Percentiles rank a stretch among this genome's conserved stretches.
Evolutionary conservation across 2,329 filamentous ascomycete species (phyloP).

Genomic region (Xylariaceae sp.): DNA sequence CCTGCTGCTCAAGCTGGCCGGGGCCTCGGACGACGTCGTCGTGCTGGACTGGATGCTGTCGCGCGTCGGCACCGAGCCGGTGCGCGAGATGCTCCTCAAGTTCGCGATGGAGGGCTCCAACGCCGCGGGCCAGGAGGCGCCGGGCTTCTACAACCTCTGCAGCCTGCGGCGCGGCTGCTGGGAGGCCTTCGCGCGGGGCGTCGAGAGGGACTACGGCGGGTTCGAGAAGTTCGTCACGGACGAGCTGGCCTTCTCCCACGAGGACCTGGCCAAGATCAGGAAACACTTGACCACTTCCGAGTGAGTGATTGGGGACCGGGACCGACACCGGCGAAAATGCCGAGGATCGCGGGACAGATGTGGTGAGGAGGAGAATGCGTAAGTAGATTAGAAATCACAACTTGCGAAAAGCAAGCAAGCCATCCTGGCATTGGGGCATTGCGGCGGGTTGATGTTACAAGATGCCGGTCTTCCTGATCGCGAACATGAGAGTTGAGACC

Average conservation of each 20-base stretch:
- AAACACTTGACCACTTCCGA: slow-evolving; percentile 35
- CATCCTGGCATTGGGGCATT: no score
- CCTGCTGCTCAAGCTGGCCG: slow-evolving; percentile 43
- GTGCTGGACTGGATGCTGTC: slow-evolving; percentile 46
- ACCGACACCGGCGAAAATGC: no score
- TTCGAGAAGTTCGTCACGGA: slow-evolving; percentile 41
- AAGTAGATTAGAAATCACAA: no score
- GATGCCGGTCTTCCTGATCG: no score
- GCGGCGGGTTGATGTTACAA: no score
- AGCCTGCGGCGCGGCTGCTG: slow-evolving; percentile 37
- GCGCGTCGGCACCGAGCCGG: slow-evolving; percentile 44
- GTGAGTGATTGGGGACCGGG: no score
- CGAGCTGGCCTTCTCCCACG: slow-evolving; percentile 36
- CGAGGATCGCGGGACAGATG: no score
- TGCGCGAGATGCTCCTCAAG: slow-evolving; percentile 37
- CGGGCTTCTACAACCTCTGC: slow-evolving; percentile 42
- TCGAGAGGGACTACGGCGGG: slow-evolving; percentile 37
- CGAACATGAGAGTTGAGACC: no score
- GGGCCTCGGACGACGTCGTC: slow-evolving; percentile 33
- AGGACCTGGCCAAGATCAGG: slow-evolving; percentile 40
- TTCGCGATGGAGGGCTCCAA: slow-evolving; percentile 33
- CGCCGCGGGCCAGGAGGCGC: slow-evolving; percentile 28
- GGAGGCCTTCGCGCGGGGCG: slow-evolving; percentile 35
- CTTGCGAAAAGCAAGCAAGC: no score
- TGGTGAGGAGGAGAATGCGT: no score